phyloP scores from a whole-genome alignment of 371 early-diverging fungal species.

The Capniomyces stellatus region DNA sequence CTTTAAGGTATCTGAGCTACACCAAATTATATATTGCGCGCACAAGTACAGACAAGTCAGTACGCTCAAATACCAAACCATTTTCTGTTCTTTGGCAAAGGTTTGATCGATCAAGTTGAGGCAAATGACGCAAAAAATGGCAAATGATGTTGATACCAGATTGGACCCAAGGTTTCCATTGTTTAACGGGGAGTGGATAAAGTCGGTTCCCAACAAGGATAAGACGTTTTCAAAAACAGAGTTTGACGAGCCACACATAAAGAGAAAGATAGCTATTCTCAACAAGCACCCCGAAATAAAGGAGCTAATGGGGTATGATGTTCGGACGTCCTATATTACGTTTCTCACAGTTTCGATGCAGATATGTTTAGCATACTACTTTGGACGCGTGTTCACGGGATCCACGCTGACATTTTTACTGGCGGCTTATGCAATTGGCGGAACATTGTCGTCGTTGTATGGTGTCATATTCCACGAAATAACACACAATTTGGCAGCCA shows the following conservation, averaged over 20 bases:
- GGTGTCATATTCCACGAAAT: constrained; percentile 84
- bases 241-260: constrained; percentile 89
- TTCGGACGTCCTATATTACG: constrained; percentile 54
- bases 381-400: constrained; percentile 39
- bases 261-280: constrained; percentile 74
- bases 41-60: no score
- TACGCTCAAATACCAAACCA: no score
- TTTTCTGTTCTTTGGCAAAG: no score
- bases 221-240: constrained; percentile 63
- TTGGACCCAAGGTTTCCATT: constrained; percentile 53
- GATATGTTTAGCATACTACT: constrained; percentile 53
- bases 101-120: no score
- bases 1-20: no score
- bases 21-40: no score
- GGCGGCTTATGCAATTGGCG: constrained; percentile 65
- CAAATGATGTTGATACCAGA: no score
- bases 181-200: constrained; percentile 71
- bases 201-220: constrained; percentile 55
- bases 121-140: no score
- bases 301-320: constrained; percentile 67
- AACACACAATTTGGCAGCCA: constrained; percentile 63
- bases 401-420: constrained; percentile 39
- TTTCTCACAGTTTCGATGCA: constrained; percentile 46
- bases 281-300: constrained; percentile 71
- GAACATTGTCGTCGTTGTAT: constrained; percentile 52